phyloP scores from a whole-genome alignment of 805 yeast species.

The Lachancea quebecensis region DNA sequence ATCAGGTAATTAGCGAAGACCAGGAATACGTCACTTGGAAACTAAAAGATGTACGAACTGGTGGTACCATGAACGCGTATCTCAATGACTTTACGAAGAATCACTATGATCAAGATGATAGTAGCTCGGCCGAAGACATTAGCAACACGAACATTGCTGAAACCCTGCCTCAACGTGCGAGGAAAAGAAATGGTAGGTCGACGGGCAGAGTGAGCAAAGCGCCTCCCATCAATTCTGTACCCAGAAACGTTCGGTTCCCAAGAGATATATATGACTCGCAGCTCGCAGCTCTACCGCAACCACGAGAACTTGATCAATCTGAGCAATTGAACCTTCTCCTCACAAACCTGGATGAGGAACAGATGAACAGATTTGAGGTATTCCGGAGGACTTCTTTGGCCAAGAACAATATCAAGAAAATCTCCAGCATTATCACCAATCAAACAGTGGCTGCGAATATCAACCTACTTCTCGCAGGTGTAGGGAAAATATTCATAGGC shows the following conservation, averaged over 20 bases:
- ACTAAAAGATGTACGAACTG: constrained; percentile 25
- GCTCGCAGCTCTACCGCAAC: constrained; percentile 11
- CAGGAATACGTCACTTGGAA: constrained; percentile 32
- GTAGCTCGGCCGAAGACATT: too few species aligned
- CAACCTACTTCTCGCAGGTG: constrained; percentile 75
- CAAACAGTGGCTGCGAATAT: constrained; percentile 76
- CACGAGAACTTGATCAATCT: constrained; percentile 39
- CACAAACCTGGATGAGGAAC: constrained; percentile 70
- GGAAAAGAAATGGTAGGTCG: neutral
- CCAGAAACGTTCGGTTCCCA: constrained; percentile 20
- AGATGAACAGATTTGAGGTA: constrained; percentile 80
- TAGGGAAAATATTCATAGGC: constrained; percentile 84
- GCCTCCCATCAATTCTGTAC: constrained; percentile 20
- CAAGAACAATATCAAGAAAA: constrained; percentile 68
- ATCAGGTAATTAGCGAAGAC: constrained; percentile 30
- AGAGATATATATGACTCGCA: constrained; percentile 22
- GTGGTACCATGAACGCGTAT: constrained; percentile 27
- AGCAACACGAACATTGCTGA: neutral
- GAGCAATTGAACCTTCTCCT: constrained; percentile 58
- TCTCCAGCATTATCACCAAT: constrained; percentile 71
- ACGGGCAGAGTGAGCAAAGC: constrained; percentile 3
- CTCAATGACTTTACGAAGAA: constrained; percentile 3
- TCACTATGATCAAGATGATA: too few species aligned
- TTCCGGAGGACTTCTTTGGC: constrained; percentile 72
- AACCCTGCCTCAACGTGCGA: neutral